Conservation (phyloP, 345 rosid species). For the Salix brachista region DNA sequence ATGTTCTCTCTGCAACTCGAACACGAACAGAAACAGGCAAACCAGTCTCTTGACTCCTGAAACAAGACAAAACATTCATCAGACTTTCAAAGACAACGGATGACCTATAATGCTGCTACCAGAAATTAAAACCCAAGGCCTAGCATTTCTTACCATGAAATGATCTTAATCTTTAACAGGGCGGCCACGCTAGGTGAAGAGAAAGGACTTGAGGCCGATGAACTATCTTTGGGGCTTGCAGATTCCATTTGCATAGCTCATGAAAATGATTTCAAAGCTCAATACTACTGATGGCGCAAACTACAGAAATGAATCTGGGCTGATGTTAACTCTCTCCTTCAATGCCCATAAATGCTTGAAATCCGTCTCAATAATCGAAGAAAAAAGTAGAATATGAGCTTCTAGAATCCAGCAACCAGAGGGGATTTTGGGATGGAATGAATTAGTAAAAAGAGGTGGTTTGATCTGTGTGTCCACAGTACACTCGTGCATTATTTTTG, state of each 20-base stretch:
- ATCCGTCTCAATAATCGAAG: slow-evolving; percentile 26
- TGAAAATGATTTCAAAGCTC: not conserved
- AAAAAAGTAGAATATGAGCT: not conserved
- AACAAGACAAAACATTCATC: not conserved
- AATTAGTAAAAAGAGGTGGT: slow-evolving; percentile 6
- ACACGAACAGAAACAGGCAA: slow-evolving; percentile 50
- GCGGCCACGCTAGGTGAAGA: slow-evolving; percentile 47
- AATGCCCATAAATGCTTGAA: slow-evolving; percentile 28
- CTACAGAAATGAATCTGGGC: not conserved
- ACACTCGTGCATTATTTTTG: not conserved
- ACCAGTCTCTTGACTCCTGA: slow-evolving; percentile 65
- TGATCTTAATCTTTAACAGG: slow-evolving; percentile 52
- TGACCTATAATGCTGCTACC: not conserved
- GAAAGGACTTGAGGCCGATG: slow-evolving; percentile 53
- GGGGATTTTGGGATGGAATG: slow-evolving; percentile 7
- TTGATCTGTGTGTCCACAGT: slow-evolving; percentile 13
- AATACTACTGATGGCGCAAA: slow-evolving; percentile 3
- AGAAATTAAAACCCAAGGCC: not conserved
- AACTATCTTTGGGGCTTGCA: slow-evolving; percentile 47
- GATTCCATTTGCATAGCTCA: slow-evolving; percentile 36
- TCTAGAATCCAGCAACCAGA: slow-evolving; percentile 28
- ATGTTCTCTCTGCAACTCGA: slow-evolving; percentile 40
- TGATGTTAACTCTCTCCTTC: slow-evolving; percentile 7
- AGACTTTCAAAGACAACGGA: not conserved
- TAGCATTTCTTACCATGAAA: slow-evolving; percentile 37